Evolutionary conservation across 768 basidiomycete species (phyloP).

Genomic region (Goffeauzyma gilvescens): DNA sequence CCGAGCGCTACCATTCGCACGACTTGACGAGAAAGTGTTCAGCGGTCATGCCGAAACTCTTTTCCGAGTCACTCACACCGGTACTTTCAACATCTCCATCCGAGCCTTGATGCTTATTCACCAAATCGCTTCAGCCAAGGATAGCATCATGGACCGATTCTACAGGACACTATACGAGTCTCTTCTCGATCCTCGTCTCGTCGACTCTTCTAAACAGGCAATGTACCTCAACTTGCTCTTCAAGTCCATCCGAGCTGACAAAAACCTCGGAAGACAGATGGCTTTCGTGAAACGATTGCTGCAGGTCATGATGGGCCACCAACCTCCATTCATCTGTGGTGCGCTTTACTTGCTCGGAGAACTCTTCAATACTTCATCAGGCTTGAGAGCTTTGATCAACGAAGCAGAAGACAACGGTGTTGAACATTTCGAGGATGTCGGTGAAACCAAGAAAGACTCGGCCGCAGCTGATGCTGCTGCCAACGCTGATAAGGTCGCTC

Average conservation of each 20-base stretch:
- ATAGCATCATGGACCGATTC: conserved; percentile 39
- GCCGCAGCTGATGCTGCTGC: neutral
- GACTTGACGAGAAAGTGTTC: conserved; percentile 57
- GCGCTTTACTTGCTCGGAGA: conserved; percentile 64
- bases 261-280: conserved; percentile 44
- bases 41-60: conserved; percentile 75
- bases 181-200: conserved; percentile 60
- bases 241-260: conserved; percentile 62
- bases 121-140: conserved; percentile 47
- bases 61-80: conserved; percentile 83
- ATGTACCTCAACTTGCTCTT: conserved; percentile 91
- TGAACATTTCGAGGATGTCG: conserved; percentile 29
- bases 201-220: conserved; percentile 73
- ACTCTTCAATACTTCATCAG: conserved; percentile 40
- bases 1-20: conserved; percentile 81
- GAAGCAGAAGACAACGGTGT: conserved; percentile 32
- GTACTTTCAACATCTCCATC: conserved; percentile 89
- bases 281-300: conserved; percentile 68
- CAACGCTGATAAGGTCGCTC: conserved; percentile 1
- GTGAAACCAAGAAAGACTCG: conserved; percentile 7
- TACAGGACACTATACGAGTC: conserved; percentile 73
- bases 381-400: conserved; percentile 37
- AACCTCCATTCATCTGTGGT: conserved; percentile 72
- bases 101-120: conserved; percentile 78
- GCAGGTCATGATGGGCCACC: conserved; percentile 56